Conservation (phyloP, 2,329 filamentous ascomycete species). For the Arthrobotrys entomopaga region DNA sequence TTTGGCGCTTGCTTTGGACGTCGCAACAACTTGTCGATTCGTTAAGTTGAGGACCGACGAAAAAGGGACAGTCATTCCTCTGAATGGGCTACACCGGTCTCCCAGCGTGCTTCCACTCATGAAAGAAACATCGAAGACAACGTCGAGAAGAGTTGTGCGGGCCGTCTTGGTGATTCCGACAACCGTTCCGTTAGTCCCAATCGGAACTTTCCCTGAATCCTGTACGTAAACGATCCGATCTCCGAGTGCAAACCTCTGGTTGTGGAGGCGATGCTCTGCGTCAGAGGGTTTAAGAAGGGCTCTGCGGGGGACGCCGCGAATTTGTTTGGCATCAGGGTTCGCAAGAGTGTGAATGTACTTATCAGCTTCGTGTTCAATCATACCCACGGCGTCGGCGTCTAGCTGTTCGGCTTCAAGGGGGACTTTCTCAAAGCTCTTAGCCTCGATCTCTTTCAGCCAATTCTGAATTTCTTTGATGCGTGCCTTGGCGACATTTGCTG, state of each 20-base stretch:
- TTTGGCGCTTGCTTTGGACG: slow-evolving; percentile 71
- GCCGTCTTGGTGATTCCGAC: slow-evolving; percentile 90
- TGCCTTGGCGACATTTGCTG: slow-evolving; percentile 74
- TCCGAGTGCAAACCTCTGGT: slow-evolving; percentile 83
- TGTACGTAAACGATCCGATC: slow-evolving; percentile 93
- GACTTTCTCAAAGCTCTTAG: slow-evolving; percentile 93
- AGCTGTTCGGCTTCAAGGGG: slow-evolving; percentile 95
- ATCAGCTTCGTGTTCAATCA: slow-evolving; percentile 81
- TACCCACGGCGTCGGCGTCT: slow-evolving; percentile 86
- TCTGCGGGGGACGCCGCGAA: slow-evolving; percentile 75
- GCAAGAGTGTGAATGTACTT: slow-evolving; percentile 59
- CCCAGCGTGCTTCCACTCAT: slow-evolving; percentile 96
- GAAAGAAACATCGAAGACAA: slow-evolving; percentile 93
- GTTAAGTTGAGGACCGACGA: slow-evolving; percentile 90
- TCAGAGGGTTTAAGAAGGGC: slow-evolving; percentile 93
- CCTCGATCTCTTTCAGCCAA: slow-evolving; percentile 92
- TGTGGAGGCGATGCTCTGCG: slow-evolving; percentile 89
- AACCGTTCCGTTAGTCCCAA: slow-evolving; percentile 91
- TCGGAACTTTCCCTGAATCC: slow-evolving; percentile 92
- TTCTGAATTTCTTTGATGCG: slow-evolving; percentile 92
- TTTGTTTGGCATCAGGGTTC: slow-evolving; percentile 72
- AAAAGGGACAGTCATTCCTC: slow-evolving; percentile 87
- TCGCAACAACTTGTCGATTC: slow-evolving; percentile 79
- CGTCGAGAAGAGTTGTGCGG: slow-evolving; percentile 82
- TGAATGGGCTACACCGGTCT: slow-evolving; percentile 89